A percentile compares a stretch with the other conserved stretches of the same genome.
Evolutionary conservation across 2,329 filamentous ascomycete species (phyloP).

Genomic region (Aspergillus hiratsukae): DNA sequence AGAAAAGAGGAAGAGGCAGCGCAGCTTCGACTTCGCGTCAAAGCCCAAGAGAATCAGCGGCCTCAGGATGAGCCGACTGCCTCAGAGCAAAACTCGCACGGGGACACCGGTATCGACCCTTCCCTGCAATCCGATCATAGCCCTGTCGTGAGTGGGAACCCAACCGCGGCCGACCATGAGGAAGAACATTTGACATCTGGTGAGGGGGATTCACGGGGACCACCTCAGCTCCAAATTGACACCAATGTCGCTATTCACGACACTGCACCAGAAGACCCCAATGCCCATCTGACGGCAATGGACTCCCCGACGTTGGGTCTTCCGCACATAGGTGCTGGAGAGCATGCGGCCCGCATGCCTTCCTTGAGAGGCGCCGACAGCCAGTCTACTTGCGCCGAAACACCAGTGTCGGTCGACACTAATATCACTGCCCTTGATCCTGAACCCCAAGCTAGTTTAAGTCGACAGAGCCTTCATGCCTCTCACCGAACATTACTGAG

Average conservation of each 20-base stretch:
- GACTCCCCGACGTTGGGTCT: slow-evolving; percentile 44
- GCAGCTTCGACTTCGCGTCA: slow-evolving; percentile 42
- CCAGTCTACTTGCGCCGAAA: slow-evolving; percentile 45
- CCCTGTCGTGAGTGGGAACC: slow-evolving; percentile 21
- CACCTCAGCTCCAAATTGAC: slow-evolving; percentile 26
- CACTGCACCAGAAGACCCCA: not conserved
- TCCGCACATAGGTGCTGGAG: slow-evolving; percentile 11
- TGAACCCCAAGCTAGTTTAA: slow-evolving; percentile 63
- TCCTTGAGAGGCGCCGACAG: slow-evolving; percentile 1
- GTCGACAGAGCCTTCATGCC: slow-evolving; percentile 24
- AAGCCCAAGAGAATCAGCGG: slow-evolving; percentile 46
- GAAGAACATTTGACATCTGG: slow-evolving; percentile 5
- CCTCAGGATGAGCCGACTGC: slow-evolving; percentile 33
- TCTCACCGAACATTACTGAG: slow-evolving; percentile 42
- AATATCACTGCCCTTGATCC: slow-evolving; percentile 60
- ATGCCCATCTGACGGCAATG: slow-evolving; percentile 24
- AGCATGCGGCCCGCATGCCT: slow-evolving; percentile 1
- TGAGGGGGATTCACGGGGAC: slow-evolving; percentile 3
- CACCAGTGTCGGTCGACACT: slow-evolving; percentile 57
- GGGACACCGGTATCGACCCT: slow-evolving; percentile 3
- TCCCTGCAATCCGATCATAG: slow-evolving; percentile 15
- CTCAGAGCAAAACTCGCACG: slow-evolving; percentile 18
- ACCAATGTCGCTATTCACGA: slow-evolving; percentile 16
- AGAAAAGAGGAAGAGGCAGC: slow-evolving; percentile 55
- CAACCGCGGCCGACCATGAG: slow-evolving; percentile 10